phyloP scores from a whole-genome alignment of 805 yeast species.

The Priceomyces carsonii region DNA sequence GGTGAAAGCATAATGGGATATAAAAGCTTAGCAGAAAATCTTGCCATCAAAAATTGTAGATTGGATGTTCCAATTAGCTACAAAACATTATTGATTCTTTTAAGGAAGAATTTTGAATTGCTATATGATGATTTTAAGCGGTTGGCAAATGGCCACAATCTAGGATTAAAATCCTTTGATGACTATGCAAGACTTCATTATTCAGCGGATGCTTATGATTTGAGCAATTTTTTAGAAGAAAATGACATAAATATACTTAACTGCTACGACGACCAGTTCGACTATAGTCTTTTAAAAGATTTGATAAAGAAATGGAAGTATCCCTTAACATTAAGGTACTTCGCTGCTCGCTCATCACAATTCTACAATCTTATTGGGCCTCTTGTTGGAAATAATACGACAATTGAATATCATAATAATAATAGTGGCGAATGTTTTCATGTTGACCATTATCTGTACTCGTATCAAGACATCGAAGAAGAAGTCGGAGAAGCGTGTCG shows the following conservation, averaged over 20 bases:
- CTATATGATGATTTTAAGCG: constrained; percentile 44
- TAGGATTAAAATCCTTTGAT: constrained; percentile 47
- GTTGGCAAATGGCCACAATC: constrained; percentile 45
- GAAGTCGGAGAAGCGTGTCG: constrained; percentile 34
- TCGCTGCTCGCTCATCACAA: constrained; percentile 58
- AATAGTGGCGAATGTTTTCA: constrained; percentile 36
- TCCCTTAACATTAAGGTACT: constrained; percentile 56
- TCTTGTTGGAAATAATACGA: constrained; percentile 37
- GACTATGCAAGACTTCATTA: constrained; percentile 7
- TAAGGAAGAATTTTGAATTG: constrained; percentile 34
- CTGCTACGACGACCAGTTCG: constrained; percentile 18
- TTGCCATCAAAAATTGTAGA: constrained; percentile 46
- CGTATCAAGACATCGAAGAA: constrained; percentile 24
- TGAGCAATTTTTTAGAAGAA: constrained; percentile 6
- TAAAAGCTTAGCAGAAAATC: constrained; percentile 45
- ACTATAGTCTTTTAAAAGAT: constrained; percentile 21
- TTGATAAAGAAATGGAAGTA: constrained; percentile 47
- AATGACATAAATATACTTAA: constrained; percentile 11
- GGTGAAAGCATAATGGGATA: constrained; percentile 32
- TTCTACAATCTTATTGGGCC: constrained; percentile 35
- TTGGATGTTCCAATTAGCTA: constrained; percentile 50
- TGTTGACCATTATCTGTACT: constrained; percentile 39
- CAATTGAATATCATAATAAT: constrained; percentile 54
- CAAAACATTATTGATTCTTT: constrained; percentile 36
- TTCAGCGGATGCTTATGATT: constrained; percentile 2